These are phyloP conservation scores for Punica granatum DNA, from an alignment of 345 rosid species.

Conservation along the genomic window DNA sequence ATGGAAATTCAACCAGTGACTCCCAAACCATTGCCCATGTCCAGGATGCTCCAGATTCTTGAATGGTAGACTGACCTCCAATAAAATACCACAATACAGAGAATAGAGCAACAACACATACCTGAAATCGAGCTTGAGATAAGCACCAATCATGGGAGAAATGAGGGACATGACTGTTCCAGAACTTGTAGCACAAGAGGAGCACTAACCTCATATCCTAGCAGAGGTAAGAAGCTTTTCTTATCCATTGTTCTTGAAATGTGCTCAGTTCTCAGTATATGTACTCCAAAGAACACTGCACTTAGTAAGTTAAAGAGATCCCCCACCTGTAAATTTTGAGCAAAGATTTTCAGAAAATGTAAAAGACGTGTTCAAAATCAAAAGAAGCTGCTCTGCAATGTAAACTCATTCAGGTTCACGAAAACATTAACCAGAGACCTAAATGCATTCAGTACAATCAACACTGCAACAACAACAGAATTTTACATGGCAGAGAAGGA, in stretches of 20 bases:
- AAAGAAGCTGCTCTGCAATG: not conserved
- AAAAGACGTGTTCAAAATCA: not conserved
- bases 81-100: constrained; percentile 41
- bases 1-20: constrained; percentile 47
- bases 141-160: not conserved
- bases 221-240: constrained; percentile 42
- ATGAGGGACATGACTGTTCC: not conserved
- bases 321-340: constrained; percentile 33
- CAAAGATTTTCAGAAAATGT: not conserved
- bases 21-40: constrained; percentile 39
- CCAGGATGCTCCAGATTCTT: constrained; percentile 29
- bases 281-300: constrained; percentile 58
- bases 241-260: constrained; percentile 38
- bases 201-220: constrained; percentile 43
- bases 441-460: not conserved
- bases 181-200: not conserved
- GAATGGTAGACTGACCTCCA: constrained; percentile 27
- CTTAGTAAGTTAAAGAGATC: constrained; percentile 59
- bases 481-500: not conserved
- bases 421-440: not conserved
- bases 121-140: constrained; percentile 18
- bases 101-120: constrained; percentile 37
- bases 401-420: not conserved
- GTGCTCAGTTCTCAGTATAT: constrained; percentile 56
- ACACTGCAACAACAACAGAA: not conserved